Evolutionary conservation across 768 basidiomycete genomes (phyloP).

Genomic region (Rhizopogon roseolus): DNA sequence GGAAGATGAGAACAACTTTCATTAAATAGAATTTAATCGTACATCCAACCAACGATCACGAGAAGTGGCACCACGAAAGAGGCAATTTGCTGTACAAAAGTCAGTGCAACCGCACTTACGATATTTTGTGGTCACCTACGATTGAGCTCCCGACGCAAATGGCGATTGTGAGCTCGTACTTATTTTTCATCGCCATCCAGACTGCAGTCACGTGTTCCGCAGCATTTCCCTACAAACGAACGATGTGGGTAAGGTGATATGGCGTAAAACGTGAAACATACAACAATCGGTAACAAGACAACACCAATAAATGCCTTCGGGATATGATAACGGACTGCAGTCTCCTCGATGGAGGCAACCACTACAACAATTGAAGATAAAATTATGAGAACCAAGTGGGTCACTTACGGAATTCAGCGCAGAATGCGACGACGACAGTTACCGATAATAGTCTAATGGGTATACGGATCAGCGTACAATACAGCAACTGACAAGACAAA

Average conservation of each 20-base stretch:
- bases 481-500: not conserved
- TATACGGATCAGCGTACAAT: not conserved
- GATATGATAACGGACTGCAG: slow-evolving; percentile 73
- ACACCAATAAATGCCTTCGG: slow-evolving; percentile 85
- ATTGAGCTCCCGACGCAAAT: slow-evolving; percentile 82
- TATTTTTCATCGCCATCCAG: slow-evolving; percentile 83
- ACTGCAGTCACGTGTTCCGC: slow-evolving; percentile 84
- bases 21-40: slow-evolving; percentile 27
- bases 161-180: slow-evolving; percentile 71
- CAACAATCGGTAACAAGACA: slow-evolving; percentile 85
- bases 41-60: slow-evolving; percentile 87
- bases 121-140: slow-evolving; percentile 35
- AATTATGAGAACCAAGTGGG: not conserved
- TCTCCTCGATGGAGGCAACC: slow-evolving; percentile 91
- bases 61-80: slow-evolving; percentile 83
- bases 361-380: slow-evolving; percentile 35
- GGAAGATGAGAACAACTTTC: slow-evolving; percentile 2
- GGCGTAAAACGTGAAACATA: slow-evolving; percentile 27
- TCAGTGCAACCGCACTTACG: not conserved
- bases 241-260: not conserved
- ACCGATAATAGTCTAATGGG: slow-evolving; percentile 57
- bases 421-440: slow-evolving; percentile 82
- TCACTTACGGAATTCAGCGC: slow-evolving; percentile 77
- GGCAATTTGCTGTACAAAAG: slow-evolving; percentile 67
- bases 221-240: slow-evolving; percentile 54